Conservation (phyloP, 139 green algal species). For the Bryopsis sp. region DNA sequence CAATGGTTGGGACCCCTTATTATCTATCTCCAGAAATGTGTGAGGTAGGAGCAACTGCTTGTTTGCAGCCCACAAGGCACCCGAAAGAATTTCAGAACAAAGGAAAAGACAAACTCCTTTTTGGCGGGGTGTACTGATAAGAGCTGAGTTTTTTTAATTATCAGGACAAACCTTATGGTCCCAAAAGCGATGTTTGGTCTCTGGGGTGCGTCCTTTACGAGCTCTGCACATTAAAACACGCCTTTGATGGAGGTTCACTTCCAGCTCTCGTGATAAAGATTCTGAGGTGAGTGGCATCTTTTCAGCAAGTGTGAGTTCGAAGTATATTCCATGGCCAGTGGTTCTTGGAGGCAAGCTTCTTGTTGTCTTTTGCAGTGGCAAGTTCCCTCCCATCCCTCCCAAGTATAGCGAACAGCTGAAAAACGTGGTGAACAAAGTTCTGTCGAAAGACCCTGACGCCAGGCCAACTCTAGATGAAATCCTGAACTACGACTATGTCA, state of each 20-base stretch:
- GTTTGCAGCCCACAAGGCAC: too few species aligned
- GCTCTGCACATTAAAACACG: slow-evolving; percentile 40
- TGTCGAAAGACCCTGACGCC: slow-evolving; percentile 41
- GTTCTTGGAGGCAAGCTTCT: neutral
- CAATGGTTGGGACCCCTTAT: slow-evolving; percentile 50
- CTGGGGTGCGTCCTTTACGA: slow-evolving; percentile 64
- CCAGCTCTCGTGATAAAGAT: slow-evolving; percentile 44
- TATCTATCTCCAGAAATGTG: slow-evolving; percentile 55
- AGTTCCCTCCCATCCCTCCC: slow-evolving; percentile 42
- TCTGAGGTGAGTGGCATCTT: slow-evolving; percentile 22
- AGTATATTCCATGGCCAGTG: neutral
- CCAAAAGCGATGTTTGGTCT: slow-evolving; percentile 56
- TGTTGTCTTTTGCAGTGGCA: slow-evolving; percentile 24
- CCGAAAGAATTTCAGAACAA: too few species aligned
- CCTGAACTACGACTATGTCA: slow-evolving; percentile 20
- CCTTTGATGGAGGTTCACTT: slow-evolving; percentile 44
- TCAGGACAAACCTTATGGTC: slow-evolving; percentile 44
- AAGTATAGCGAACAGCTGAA: slow-evolving; percentile 36
- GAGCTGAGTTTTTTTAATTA: neutral
- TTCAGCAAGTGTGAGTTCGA: neutral
- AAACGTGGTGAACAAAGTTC: slow-evolving; percentile 40
- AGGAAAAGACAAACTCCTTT: too few species aligned
- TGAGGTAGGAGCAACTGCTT: slow-evolving; percentile 20
- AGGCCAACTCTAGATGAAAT: slow-evolving; percentile 3
- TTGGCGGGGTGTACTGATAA: too few species aligned